Conservation (phyloP, 208 protist species). For the Wallacemonas sp. region DNA sequence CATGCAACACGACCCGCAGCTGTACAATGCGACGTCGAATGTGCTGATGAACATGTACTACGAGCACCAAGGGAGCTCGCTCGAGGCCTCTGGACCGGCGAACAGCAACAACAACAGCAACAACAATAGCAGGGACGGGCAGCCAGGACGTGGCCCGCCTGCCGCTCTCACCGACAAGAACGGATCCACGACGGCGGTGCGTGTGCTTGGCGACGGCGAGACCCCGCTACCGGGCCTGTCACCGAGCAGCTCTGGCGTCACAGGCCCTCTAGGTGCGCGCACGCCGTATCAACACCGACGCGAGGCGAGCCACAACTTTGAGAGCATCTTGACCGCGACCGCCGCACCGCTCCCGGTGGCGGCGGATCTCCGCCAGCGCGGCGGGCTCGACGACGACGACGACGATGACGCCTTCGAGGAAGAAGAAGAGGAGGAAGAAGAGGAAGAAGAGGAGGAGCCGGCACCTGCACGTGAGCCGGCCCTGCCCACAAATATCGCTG, state of each 20-base stretch:
- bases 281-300: slow-evolving; percentile 15
- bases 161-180: background rate
- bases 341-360: slow-evolving; percentile 30
- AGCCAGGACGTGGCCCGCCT: background rate
- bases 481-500: background rate
- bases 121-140: background rate
- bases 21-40: slow-evolving; percentile 43
- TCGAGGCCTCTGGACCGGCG: background rate
- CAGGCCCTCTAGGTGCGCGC: background rate
- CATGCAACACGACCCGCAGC: background rate
- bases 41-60: slow-evolving; percentile 42
- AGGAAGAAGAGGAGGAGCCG: slow-evolving; percentile 24
- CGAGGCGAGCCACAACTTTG: slow-evolving; percentile 39
- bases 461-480: background rate
- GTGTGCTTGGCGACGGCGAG: background rate
- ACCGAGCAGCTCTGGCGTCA: background rate
- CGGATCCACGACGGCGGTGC: background rate
- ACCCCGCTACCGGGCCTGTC: too few species aligned
- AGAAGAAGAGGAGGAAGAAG: slow-evolving; percentile 22
- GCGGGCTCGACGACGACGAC: background rate
- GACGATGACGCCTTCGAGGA: slow-evolving; percentile 15
- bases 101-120: background rate
- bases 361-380: slow-evolving; percentile 44
- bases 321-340: slow-evolving; percentile 45
- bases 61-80: slow-evolving; percentile 4